Conservation (phyloP, 306 rosid genomes). For the Bauhinia variegata region DNA sequence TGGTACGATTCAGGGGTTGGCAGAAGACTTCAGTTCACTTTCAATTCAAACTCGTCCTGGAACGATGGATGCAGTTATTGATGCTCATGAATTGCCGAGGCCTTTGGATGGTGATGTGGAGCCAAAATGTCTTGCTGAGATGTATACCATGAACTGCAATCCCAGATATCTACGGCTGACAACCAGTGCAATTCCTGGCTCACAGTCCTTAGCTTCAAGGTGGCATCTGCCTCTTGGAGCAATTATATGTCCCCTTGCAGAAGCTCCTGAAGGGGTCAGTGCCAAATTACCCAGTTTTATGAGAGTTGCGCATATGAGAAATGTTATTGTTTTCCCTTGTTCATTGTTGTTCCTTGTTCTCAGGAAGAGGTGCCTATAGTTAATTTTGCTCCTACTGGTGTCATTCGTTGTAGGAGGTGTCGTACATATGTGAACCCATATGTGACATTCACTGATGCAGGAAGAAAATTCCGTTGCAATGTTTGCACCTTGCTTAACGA, state of each 20-base stretch:
- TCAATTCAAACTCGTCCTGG: conserved; percentile 87
- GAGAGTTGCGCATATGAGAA: conserved; percentile 5
- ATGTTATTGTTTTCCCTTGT: conserved; percentile 24
- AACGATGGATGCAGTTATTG: conserved; percentile 74
- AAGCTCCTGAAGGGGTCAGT: conserved; percentile 86
- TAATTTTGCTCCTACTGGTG: conserved; percentile 76
- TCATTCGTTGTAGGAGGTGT: conserved; percentile 97
- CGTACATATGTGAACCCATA: conserved; percentile 94
- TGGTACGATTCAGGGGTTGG: conserved; percentile 72
- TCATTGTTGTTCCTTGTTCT: conserved; percentile 30
- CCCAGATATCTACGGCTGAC: conserved; percentile 84
- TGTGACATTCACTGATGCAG: conserved; percentile 90
- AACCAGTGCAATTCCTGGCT: conserved; percentile 82
- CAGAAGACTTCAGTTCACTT: conserved; percentile 87
- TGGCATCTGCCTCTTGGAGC: conserved; percentile 99
- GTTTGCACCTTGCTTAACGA: conserved; percentile 90
- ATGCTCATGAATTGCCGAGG: conserved; percentile 80
- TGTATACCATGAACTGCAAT: conserved; percentile 74
- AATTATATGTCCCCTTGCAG: conserved; percentile 97
- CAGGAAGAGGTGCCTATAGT: conserved; percentile 96
- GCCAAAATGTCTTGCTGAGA: conserved; percentile 60
- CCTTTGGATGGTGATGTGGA: conserved; percentile 88
- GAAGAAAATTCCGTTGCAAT: conserved; percentile 96
- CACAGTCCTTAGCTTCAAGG: conserved; percentile 93
- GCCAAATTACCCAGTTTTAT: conserved; percentile 38